Conservation (phyloP, 2,329 filamentous ascomycete species). For the Cladophialophora psammophila region DNA sequence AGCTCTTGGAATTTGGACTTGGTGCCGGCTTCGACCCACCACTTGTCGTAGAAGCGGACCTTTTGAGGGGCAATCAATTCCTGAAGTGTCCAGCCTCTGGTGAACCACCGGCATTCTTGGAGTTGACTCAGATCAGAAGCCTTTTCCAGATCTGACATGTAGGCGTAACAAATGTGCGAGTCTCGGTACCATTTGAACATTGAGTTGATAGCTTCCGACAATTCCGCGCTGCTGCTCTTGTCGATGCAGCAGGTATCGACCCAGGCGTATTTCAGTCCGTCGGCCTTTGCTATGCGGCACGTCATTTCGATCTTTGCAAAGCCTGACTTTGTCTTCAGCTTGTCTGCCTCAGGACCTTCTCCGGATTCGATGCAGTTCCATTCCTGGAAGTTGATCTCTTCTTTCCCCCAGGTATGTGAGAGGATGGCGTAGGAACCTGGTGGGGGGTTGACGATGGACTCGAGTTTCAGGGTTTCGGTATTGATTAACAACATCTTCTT, state of each 20-base stretch:
- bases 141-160: constrained; percentile 26
- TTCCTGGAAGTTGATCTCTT: constrained; percentile 31
- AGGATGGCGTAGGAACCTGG: constrained; percentile 34
- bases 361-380: constrained; percentile 1
- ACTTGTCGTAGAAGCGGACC: constrained; percentile 32
- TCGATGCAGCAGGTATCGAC: constrained; percentile 41
- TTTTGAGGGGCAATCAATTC: constrained; percentile 33
- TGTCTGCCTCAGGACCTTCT: not conserved
- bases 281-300: constrained; percentile 4
- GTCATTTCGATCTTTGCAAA: constrained; percentile 17
- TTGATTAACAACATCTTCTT: constrained; percentile 13
- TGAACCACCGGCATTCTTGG: constrained; percentile 28
- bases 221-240: constrained; percentile 38
- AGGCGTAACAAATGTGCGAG: constrained; percentile 33
- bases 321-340: not conserved
- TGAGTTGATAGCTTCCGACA: constrained; percentile 36
- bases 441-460: not conserved
- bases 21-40: constrained; percentile 13
- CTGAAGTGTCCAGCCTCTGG: constrained; percentile 36
- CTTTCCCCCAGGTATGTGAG: constrained; percentile 34
- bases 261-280: constrained; percentile 37
- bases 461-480: constrained; percentile 1
- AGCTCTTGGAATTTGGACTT: constrained; percentile 1
- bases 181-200: constrained; percentile 34
- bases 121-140: not conserved